These are phyloP conservation scores for Chaetomiaceae sp. DNA, from an alignment of 2,329 filamentous ascomycete genomes.

Conservation along the genomic window DNA sequence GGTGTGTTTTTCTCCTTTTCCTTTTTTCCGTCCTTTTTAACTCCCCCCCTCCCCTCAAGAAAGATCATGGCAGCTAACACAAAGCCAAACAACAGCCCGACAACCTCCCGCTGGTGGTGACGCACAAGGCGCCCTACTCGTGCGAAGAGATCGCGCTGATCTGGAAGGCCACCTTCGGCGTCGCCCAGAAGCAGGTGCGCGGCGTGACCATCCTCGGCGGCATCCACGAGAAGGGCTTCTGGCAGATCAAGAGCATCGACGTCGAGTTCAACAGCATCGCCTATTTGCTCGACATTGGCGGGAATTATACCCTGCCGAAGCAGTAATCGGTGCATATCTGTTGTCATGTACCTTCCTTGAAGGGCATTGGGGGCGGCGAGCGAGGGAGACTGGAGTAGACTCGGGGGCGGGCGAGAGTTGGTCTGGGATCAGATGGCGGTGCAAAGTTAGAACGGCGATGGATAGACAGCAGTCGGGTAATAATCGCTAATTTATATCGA, in stretches of 20 bases:
- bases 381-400: too few species aligned
- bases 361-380: too few species aligned
- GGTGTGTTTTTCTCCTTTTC: conserved; percentile 2
- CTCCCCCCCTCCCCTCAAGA: too few species aligned
- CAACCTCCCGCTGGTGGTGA: conserved; percentile 28
- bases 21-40: too few species aligned
- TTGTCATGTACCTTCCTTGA: too few species aligned
- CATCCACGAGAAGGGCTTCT: conserved; percentile 22
- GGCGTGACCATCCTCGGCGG: conserved; percentile 31
- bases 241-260: conserved; percentile 30
- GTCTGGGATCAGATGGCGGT: too few species aligned
- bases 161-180: conserved; percentile 30
- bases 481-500: too few species aligned
- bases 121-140: conserved; percentile 25
- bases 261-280: conserved; percentile 34
- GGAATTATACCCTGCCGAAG: conserved; percentile 14
- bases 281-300: conserved; percentile 27
- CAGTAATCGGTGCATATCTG: background rate
- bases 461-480: too few species aligned
- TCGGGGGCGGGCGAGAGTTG: too few species aligned
- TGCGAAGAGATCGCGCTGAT: conserved; percentile 31
- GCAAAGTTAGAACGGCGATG: too few species aligned
- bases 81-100: conserved; percentile 22
- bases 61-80: background rate
- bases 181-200: conserved; percentile 24